A percentile compares a stretch with the other conserved stretches of the same genome.
Conservation (phyloP, 768 basidiomycete genomes). For the Suillus clintonianus region DNA sequence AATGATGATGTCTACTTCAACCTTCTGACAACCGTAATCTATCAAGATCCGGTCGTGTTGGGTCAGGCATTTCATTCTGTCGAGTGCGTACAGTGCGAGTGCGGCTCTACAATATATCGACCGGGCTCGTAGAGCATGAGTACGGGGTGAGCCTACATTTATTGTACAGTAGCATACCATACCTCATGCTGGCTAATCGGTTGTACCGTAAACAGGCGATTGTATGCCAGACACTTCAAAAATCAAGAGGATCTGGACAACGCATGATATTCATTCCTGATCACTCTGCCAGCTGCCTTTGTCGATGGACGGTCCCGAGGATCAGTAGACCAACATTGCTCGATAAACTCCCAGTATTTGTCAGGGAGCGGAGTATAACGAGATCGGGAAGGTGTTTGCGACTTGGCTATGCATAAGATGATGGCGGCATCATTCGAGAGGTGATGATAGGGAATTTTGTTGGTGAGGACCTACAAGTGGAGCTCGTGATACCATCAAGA, state of each 20-base stretch:
- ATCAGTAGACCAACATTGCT: background rate
- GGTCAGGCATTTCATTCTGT: too few relatives aligned
- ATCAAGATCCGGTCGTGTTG: too few relatives aligned
- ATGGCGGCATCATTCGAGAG: background rate
- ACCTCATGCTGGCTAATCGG: too few relatives aligned
- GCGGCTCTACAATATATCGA: too few relatives aligned
- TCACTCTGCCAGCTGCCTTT: background rate
- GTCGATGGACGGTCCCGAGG: background rate
- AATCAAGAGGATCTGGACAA: background rate
- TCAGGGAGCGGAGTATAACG: background rate
- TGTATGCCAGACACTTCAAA: too few relatives aligned
- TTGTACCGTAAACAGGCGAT: too few relatives aligned
- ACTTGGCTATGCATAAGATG: background rate
- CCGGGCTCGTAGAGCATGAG: too few relatives aligned
- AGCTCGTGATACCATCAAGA: slow-evolving; percentile 22
- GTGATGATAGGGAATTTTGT: background rate
- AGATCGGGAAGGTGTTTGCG: background rate
- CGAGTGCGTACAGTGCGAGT: too few relatives aligned
- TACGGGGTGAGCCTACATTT: too few relatives aligned
- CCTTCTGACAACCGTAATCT: too few relatives aligned
- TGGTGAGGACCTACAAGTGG: background rate
- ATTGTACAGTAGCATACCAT: too few relatives aligned
- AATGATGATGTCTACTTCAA: too few relatives aligned
- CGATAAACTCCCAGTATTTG: background rate
- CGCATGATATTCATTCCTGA: background rate